Conservation (phyloP, 148 eudicot species). For the Rhododendron griersonianum region DNA sequence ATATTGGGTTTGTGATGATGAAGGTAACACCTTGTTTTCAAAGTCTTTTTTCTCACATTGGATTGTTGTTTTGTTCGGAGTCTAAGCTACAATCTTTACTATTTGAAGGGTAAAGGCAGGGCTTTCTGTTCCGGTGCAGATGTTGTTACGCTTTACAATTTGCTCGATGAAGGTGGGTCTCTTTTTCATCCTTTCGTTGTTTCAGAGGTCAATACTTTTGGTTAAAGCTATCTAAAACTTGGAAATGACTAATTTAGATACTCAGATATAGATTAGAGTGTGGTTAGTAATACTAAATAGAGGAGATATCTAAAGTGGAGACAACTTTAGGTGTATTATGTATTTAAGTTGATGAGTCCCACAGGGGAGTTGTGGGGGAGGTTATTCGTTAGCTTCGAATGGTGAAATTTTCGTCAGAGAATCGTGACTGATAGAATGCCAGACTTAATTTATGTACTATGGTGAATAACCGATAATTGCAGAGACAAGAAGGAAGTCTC, state of each 20-base stretch:
- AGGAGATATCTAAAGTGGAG: background rate
- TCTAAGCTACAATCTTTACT: constrained; percentile 17
- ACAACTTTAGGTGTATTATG: background rate
- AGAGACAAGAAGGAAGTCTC: background rate
- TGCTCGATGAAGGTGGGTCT: constrained; percentile 72
- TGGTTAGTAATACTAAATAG: background rate
- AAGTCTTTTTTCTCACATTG: background rate
- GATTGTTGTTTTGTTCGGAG: background rate
- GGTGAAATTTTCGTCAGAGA: background rate
- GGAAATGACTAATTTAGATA: constrained; percentile 3
- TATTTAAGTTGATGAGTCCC: background rate
- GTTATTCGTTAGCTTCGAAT: background rate
- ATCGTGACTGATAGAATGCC: background rate
- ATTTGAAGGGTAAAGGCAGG: constrained; percentile 65
- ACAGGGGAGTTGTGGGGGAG: background rate
- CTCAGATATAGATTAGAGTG: background rate
- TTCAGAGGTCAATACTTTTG: background rate
- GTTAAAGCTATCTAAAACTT: background rate
- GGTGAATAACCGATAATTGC: background rate
- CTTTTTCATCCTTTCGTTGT: background rate
- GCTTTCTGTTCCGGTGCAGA: constrained; percentile 47
- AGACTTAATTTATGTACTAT: background rate
- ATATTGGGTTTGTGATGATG: constrained; percentile 79
- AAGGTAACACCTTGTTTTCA: constrained; percentile 43
- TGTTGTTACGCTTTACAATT: constrained; percentile 33